Base-by-base conservation (phyloP, 2,329 filamentous ascomycete species). In the Colletotrichum sp. region DNA sequence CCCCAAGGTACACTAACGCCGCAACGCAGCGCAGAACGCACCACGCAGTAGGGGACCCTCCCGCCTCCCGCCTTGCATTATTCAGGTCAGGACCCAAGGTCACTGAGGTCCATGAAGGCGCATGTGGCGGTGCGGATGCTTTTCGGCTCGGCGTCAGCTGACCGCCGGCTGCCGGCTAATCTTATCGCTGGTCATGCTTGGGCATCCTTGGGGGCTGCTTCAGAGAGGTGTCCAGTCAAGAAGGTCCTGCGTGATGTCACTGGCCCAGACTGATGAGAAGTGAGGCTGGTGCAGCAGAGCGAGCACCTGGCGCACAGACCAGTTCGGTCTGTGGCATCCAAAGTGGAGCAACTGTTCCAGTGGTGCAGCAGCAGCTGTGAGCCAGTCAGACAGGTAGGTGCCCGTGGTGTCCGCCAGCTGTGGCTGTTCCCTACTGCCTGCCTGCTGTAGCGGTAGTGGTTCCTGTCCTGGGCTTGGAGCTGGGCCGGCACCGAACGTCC, bases 181-280 rank as follows among this genome's bases (percentile, higher is more conserved):
- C 75, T 73, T 70, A 59, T 69, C 68, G 52, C 8, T 63, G 16
- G 16, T n/a, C 27, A 59, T 59, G 22, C 55, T 57, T 6, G 25
- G 44, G 55, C 52, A 19, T n/a, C 34, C n/a, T 63, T 65, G 61
- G 61, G 32, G 55, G 55, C 55, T 59, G 22, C 55, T 59, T 27
- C 27, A 28, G 55, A 59, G 32, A 59, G 22, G 52, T 69, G 34
- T 44, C 68, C 25, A 57, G 30, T 68, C 65, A 68, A 48, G n/a
- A 39, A 27, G 34, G 28, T 30, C 32, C 36, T 32, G 48, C 68
- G 76, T 77, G 76, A 77, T 77, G 76, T 77, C 76, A 77, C 76
- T 44, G 39, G 65, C 30, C 57, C 28, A 48, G 67, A 61, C 52
- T 66, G 52, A 64, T 32, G n/a, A 59, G 65, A 64, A 19, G 39